Base-by-base conservation (phyloP, 148 eudicot genomes). In the Polygonum aviculare region DNA sequence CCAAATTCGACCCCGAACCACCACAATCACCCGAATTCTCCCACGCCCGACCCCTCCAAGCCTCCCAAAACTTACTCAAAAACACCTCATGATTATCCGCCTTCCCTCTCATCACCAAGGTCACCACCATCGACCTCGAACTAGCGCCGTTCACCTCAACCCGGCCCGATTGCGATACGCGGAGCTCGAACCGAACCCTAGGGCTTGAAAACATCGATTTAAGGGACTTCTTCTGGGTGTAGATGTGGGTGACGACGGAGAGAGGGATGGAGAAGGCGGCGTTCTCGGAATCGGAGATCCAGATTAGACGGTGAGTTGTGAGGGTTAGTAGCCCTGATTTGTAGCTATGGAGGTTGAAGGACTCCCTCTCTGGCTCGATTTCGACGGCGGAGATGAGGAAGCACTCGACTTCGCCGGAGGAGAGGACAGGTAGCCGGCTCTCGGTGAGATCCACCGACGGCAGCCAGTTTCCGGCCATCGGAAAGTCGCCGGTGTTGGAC, bases 291-390 rank as follows among this genome's bases (percentile, higher is more conserved):
- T 81, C 12, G 49, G 87, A 18, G 63, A 86, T 85, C 89, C 89
- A 94, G 45, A 94, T 65, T n/a, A 94, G 87, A 44, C 98, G 96
- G 78, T 90, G 90, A 44, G 89, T 90, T 54, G 97, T 92, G 76
- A 94, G 88, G 73, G 86, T 90, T 19, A 94, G 84, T 40, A 87
- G 45, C 16, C 93, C 92, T 19, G 93, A 85, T 80, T 83, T 87
- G 75, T 75, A 82, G 45, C 72, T 77, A 2, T 80, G 82, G 81
- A 88, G 83, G 62, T 40, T 69, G 16, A 87, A 87, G 78, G 80
- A 78, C 36, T 86, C 82, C 72, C 3, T 35, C 65, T 90, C 89
- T 71, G 85, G 81, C 31, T 85, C 81, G 35, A 87, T 76, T 73
- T 94, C 98, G 45, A 90, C 90, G 78, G 87, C 74, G 63, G 97